Evolutionary conservation across 371 early-diverging fungal species (phyloP), one percentile per base, ranked within the genome.

Genomic region (Cokeromyces recurvatus): DNA sequence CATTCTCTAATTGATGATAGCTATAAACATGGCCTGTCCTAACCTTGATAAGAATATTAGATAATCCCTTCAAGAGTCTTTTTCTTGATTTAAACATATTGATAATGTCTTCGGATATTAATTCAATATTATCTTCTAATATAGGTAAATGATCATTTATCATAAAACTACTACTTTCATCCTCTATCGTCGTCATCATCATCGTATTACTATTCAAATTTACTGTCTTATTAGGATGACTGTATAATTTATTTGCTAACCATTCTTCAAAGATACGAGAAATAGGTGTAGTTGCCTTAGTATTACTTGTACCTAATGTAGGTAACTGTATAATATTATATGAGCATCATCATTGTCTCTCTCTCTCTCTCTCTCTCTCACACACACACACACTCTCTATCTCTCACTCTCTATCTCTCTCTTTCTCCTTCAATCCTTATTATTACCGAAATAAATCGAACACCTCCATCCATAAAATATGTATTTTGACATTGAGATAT

Each of bases 201-300:
- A 36, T 42, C 19, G 38, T 40, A 35, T 45, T 22, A 35, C 25
- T 22, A 24, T 35, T 42, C 15, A 50, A 27, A 24, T 50, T 31
- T 5, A 50, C 51, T 35, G 35, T 50, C n/a, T 50, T 43, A 32
- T 43, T 43, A 0, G 41, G 48, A 34, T 62, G 58, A 31, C 55
- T 42, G 40, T 57, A 63, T 29, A 67, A 21, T 29, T 67, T 67
- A 17, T 63, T 46, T 35, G 63, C 60, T 23, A 67, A 53, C 67
- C 67, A 67, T 17, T 67, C 60, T 54, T 67, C 67, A 52, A 67
- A 67, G 12, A 59, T 52, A 23, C 67, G 55, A 22, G 60, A 59
- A 27, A 67, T 59, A 21, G 59, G 56, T 7, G 64, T 53, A 21
- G 67, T 60, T 27, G 64, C 54, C 38, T 60, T 67, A 32, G 57